A percentile compares a stretch with the other conserved stretches of the same genome.
Evolutionary conservation across 768 basidiomycete genomes (phyloP).

Genomic region (Boletus sp.): DNA sequence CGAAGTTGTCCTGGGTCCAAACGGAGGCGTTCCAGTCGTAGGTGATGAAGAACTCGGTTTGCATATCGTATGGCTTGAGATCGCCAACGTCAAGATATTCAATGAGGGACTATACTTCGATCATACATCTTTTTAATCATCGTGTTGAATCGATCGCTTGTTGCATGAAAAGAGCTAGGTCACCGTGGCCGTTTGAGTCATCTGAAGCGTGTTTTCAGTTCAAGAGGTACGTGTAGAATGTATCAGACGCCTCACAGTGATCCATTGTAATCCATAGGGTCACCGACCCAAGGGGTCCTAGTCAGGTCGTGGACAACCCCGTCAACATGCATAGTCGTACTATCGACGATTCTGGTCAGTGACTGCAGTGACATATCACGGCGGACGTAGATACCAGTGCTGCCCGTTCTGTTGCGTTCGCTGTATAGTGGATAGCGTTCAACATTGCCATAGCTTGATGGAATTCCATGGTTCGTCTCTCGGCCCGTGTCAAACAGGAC

Average conservation of each 20-base stretch:
- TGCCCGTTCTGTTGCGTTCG: neutral
- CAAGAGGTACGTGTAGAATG: neutral
- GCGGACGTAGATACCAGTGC: neutral
- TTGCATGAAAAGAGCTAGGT: neutral
- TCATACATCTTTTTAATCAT: neutral
- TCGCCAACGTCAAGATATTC: neutral
- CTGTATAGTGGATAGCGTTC: neutral
- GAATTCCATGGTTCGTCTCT: neutral
- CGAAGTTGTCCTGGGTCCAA: conserved; percentile 39
- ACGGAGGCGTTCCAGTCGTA: conserved; percentile 37
- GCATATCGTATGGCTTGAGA: neutral
- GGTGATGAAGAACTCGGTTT: conserved; percentile 42
- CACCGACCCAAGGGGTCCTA: neutral
- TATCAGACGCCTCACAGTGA: neutral
- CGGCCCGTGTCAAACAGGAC: neutral
- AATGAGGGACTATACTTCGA: neutral
- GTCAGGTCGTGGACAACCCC: neutral
- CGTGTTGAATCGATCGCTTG: too few species aligned
- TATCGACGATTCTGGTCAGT: neutral
- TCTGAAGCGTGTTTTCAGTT: neutral
- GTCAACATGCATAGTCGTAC: neutral
- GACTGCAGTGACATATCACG: neutral
- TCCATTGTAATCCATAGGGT: neutral
- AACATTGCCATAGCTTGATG: neutral
- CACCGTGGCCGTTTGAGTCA: neutral